phyloP scores from a whole-genome alignment of 768 basidiomycete genomes.

The Hygrocybe coccinea region DNA sequence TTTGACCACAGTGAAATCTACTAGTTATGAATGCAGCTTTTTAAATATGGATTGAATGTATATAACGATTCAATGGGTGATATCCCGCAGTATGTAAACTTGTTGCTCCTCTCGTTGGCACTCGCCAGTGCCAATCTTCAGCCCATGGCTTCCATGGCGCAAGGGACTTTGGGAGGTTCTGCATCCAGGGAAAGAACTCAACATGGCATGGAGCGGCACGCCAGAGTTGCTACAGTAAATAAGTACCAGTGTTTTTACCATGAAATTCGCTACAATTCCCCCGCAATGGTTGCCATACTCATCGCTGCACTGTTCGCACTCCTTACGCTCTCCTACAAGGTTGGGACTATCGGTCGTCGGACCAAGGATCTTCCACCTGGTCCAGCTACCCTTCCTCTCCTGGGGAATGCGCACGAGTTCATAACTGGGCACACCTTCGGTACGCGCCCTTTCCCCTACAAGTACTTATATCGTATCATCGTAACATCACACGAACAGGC shows the following conservation, averaged over 20 bases:
- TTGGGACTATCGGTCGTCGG: constrained; percentile 7
- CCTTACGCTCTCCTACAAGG: not conserved
- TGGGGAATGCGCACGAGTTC: constrained; percentile 22
- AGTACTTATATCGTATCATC: not conserved
- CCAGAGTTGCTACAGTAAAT: not conserved
- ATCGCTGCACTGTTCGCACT: not conserved
- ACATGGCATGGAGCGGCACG: not conserved
- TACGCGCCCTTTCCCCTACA: constrained; percentile 5
- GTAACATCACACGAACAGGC: constrained; percentile 2
- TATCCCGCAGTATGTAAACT: no score
- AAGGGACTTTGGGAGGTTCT: constrained; percentile 21
- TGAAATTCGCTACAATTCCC: not conserved
- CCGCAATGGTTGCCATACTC: no score
- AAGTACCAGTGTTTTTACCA: no score
- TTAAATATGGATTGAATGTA: no score
- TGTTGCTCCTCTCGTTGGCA: no score
- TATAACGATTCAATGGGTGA: no score
- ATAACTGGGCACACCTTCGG: not conserved
- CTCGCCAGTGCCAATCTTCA: constrained; percentile 17
- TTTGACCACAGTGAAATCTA: no score
- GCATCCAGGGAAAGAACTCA: no score
- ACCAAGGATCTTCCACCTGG: constrained; percentile 20
- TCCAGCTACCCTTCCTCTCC: constrained; percentile 20
- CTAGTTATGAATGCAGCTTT: no score
- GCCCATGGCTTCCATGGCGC: constrained; percentile 28